Evolutionary conservation across 2,329 filamentous ascomycete species (phyloP).

Genomic region (Fusarium gaditjirri): DNA sequence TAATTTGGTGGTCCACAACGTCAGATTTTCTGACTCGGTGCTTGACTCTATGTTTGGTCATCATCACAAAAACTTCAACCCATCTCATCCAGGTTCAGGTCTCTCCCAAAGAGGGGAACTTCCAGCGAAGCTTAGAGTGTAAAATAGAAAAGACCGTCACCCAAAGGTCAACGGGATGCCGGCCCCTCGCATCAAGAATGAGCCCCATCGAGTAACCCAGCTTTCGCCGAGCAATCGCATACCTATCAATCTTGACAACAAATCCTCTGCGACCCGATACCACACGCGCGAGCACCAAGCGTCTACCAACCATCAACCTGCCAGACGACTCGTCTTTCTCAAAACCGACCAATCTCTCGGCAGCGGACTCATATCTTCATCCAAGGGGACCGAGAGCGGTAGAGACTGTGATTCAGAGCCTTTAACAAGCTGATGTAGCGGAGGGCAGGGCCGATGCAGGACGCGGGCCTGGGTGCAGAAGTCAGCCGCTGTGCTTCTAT

Average conservation of each 20-base stretch:
- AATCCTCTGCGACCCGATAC: constrained; percentile 63
- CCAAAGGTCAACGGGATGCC: constrained; percentile 34
- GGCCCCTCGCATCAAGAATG: constrained; percentile 99
- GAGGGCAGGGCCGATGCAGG: constrained; percentile 54
- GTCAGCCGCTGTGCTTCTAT: constrained; percentile 98
- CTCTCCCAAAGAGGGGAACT: constrained; percentile 48
- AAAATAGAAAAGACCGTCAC: constrained; percentile 44
- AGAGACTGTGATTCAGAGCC: constrained; percentile 42
- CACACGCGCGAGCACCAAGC: constrained; percentile 57
- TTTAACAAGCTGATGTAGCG: constrained; percentile 55
- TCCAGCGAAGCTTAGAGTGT: constrained; percentile 56
- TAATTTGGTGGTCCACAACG: constrained; percentile 48
- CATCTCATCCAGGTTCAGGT: constrained; percentile 28
- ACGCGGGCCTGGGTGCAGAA: constrained; percentile 69
- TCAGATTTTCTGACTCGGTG: constrained; percentile 73
- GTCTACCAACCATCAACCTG: constrained; percentile 56
- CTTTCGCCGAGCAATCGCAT: constrained; percentile 87
- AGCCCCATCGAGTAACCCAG: constrained; percentile 99
- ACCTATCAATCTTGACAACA: constrained; percentile 97
- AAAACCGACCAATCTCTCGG: constrained; percentile 41
- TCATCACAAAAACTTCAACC: constrained; percentile 83
- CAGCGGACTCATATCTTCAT: constrained; percentile 89
- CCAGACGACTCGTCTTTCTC: constrained; percentile 14
- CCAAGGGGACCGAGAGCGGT: constrained; percentile 65
- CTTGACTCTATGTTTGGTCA: constrained; percentile 96